These are phyloP conservation scores for Melanopsichium pennsylvanicum DNA, from an alignment of 1,284 basidiomycete genomes.

Conservation along the genomic window DNA sequence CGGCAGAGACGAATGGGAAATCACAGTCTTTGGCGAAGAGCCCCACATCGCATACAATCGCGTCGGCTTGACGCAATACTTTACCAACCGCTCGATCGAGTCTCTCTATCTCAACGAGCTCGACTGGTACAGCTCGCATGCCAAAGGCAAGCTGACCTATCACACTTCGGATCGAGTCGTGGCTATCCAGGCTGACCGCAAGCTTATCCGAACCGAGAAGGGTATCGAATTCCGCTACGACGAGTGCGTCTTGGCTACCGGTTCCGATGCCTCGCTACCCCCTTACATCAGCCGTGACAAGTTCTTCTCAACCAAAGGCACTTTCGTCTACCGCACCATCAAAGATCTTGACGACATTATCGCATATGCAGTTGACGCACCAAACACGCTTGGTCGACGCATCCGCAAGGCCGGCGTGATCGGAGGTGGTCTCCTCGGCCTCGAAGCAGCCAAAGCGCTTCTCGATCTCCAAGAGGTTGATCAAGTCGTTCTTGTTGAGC, in stretches of 20 bases:
- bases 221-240: conserved; percentile 72
- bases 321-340: conserved; percentile 79
- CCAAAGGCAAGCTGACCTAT: conserved; percentile 59
- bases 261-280: conserved; percentile 76
- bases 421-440: conserved; percentile 77
- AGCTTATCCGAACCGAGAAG: conserved; percentile 70
- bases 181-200: conserved; percentile 69
- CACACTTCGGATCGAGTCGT: conserved; percentile 67
- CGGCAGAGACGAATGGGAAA: conserved; percentile 46
- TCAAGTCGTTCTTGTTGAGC: conserved; percentile 72
- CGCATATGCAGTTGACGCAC: conserved; percentile 40
- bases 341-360: conserved; percentile 60
- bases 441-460: conserved; percentile 79
- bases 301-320: conserved; percentile 69
- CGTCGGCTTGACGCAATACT: conserved; percentile 74
- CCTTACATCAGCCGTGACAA: conserved; percentile 71
- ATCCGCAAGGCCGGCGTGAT: conserved; percentile 70
- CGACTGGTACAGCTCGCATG: conserved; percentile 71
- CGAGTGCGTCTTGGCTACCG: conserved; percentile 73
- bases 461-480: conserved; percentile 72
- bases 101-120: conserved; percentile 74
- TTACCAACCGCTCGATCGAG: conserved; percentile 73
- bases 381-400: conserved; percentile 37
- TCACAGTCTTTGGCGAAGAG: conserved; percentile 72
- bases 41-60: conserved; percentile 72